Evolutionary conservation across 2,329 filamentous ascomycete species (phyloP), one percentile per base, ranked within the genome.

Genomic region (Epicoccum nigrum): DNA sequence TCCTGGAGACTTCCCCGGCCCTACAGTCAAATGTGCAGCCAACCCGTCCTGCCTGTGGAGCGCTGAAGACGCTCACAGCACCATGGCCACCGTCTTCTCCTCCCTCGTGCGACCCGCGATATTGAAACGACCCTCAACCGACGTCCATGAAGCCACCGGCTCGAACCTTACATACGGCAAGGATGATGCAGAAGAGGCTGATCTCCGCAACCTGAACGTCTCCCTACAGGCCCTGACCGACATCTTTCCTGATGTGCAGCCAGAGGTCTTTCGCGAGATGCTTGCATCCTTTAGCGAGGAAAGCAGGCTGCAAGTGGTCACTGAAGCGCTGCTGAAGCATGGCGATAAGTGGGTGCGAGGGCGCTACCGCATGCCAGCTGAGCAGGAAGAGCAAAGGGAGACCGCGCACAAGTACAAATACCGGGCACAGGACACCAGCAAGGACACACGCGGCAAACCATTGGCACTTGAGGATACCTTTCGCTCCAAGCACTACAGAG

Each of bases 251-350:
- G 85, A 92, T 71, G 79, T 92, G n/a, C 87, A 91, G 71, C 80
- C 89, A 53, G 88, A 92, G 60, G 89, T 92, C 15, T 90, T 94
- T 67, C 84, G 89, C 35, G 89, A 93, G 76, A 89, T 94, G 83
- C 83, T 94, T 40, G 76, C 81, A 31, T 88, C 80, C 64, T 88
- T 92, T 67, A 87, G 87, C 63, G 85, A 86, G 62, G 88, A 92
- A 71, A 93, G 89, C 55, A 80, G 89, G 58, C 75, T 93, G 19
- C 86, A 89, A 34, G 81, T 94, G 40, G 86, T 92, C 21, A 89
- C 89, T 11, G 89, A 94, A 67, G 83, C 86, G 41, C 77, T 94
- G 51, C 78, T 94, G 51, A 91, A 89, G 75, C 86, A 87, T 64
- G 83, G 85, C 28, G 81, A 83, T 45, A 81, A 83, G 41, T 90